Evolutionary conservation across 495 filamentous ascomycete genomes (phyloP).

Genomic region (Talaromyces wortmannii): DNA sequence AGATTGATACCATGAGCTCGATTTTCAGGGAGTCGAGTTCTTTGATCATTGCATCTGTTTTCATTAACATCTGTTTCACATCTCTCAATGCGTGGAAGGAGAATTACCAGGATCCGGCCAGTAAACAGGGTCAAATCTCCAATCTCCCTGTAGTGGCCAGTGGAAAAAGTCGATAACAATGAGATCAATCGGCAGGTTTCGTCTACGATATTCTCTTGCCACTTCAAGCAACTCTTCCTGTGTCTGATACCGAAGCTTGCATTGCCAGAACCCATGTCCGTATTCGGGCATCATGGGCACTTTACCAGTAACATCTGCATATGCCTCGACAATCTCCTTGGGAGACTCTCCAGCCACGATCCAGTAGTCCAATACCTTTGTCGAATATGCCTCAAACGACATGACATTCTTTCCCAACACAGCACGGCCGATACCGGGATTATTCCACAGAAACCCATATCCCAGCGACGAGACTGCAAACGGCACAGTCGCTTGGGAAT

Average conservation of each 20-base stretch:
- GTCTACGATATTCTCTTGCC: conserved; percentile 43
- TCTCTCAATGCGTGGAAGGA: background rate
- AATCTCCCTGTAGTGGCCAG: conserved; percentile 52
- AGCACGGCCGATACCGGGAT: conserved; percentile 47
- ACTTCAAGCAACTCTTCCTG: conserved; percentile 50
- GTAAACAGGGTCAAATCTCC: conserved; percentile 48
- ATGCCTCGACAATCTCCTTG: conserved; percentile 43
- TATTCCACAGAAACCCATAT: conserved; percentile 56
- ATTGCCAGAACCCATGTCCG: conserved; percentile 57
- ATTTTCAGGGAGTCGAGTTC: conserved; percentile 45
- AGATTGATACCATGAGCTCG: conserved; percentile 55
- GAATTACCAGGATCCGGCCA: conserved; percentile 48
- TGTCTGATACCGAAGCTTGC: conserved; percentile 52
- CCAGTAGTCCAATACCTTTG: conserved; percentile 50
- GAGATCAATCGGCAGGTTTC: conserved; percentile 46
- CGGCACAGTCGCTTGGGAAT: conserved; percentile 52
- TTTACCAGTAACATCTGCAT: conserved; percentile 41
- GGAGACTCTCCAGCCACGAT: conserved; percentile 48
- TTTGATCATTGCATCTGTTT: conserved; percentile 43
- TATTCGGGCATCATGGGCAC: conserved; percentile 59
- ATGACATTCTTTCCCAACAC: conserved; percentile 51
- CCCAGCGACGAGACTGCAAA: conserved; percentile 47
- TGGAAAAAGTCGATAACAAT: conserved; percentile 57
- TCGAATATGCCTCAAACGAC: conserved; percentile 51
- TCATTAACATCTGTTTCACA: background rate